phyloP scores from a whole-genome alignment of 2,329 filamentous ascomycete species.

The Cercospora sojina region DNA sequence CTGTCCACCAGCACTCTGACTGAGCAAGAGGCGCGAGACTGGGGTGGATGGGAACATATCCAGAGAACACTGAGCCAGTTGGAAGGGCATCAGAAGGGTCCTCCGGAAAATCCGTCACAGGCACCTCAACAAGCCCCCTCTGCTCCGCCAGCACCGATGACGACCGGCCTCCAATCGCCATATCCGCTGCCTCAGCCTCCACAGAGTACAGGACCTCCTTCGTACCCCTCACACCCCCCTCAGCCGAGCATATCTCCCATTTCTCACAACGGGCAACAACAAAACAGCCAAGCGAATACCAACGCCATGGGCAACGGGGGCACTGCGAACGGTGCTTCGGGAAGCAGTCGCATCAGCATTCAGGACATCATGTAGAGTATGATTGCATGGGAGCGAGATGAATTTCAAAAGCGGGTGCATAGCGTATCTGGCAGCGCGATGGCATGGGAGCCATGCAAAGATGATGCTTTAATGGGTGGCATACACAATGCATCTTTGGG shows the following conservation, averaged over 20 bases:
- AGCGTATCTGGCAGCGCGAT: background rate
- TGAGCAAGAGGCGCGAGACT: conserved; percentile 53
- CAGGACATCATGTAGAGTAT: conserved; percentile 39
- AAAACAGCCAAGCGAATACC: background rate
- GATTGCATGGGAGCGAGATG: background rate
- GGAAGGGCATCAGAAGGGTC: conserved; percentile 46
- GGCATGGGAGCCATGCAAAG: background rate
- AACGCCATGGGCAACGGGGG: conserved; percentile 14
- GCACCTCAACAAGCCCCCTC: conserved; percentile 18
- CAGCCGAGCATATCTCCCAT: conserved; percentile 22
- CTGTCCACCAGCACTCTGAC: conserved; percentile 27
- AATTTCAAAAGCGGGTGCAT: background rate
- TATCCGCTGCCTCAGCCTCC: conserved; percentile 27
- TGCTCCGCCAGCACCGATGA: conserved; percentile 12
- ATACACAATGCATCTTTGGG: background rate
- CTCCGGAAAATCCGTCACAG: conserved; percentile 20
- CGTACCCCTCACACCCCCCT: conserved; percentile 13
- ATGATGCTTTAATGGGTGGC: background rate
- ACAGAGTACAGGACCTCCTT: conserved; percentile 21
- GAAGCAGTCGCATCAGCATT: conserved; percentile 39
- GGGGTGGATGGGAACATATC: conserved; percentile 78
- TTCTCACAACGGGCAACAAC: conserved; percentile 21
- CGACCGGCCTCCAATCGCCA: conserved; percentile 6
- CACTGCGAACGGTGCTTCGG: conserved; percentile 17
- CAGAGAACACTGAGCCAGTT: conserved; percentile 63